Conservation (phyloP, 2,329 filamentous ascomycete species). For the Phyllachora maydis region DNA sequence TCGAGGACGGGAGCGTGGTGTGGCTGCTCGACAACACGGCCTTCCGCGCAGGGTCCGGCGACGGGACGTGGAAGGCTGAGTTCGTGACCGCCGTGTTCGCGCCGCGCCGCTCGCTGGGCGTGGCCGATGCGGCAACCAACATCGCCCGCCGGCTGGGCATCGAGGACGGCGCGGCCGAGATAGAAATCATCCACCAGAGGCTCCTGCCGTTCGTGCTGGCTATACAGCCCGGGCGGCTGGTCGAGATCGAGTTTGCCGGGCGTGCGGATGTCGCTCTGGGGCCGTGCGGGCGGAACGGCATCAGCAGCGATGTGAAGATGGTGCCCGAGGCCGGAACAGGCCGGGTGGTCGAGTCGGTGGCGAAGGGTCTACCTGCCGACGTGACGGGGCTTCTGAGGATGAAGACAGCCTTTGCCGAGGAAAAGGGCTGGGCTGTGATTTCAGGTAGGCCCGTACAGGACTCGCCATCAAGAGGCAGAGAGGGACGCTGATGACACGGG, state of each 20-base stretch:
- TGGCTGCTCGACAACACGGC: conserved; percentile 89
- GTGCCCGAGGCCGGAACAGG: conserved; percentile 27
- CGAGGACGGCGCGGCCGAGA: conserved; percentile 8
- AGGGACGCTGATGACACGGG: conserved; percentile 73
- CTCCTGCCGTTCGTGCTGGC: conserved; percentile 63
- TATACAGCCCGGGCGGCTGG: conserved; percentile 47
- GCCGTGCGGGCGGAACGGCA: conserved; percentile 36
- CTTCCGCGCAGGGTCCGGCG: conserved; percentile 23
- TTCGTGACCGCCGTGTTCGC: conserved; percentile 70
- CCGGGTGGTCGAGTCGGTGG: conserved; percentile 20
- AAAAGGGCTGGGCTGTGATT: conserved; percentile 67
- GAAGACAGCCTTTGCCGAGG: conserved; percentile 53
- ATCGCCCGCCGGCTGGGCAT: not conserved
- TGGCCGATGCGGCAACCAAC: conserved; percentile 30
- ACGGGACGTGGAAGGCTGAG: conserved; percentile 52
- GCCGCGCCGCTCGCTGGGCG: too few relatives aligned
- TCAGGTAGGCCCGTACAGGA: conserved; percentile 45
- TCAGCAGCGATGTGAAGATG: conserved; percentile 41
- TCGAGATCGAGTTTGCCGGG: conserved; percentile 41
- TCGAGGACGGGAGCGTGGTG: conserved; percentile 48
- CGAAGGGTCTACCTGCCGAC: conserved; percentile 26
- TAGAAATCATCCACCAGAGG: conserved; percentile 35
- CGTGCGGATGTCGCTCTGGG: not conserved
- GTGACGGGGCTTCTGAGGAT: conserved; percentile 36
- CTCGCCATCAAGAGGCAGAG: conserved; percentile 51